Evolutionary conservation across 345 rosid genomes (phyloP).

Genomic region (Dovyalis caffra): DNA sequence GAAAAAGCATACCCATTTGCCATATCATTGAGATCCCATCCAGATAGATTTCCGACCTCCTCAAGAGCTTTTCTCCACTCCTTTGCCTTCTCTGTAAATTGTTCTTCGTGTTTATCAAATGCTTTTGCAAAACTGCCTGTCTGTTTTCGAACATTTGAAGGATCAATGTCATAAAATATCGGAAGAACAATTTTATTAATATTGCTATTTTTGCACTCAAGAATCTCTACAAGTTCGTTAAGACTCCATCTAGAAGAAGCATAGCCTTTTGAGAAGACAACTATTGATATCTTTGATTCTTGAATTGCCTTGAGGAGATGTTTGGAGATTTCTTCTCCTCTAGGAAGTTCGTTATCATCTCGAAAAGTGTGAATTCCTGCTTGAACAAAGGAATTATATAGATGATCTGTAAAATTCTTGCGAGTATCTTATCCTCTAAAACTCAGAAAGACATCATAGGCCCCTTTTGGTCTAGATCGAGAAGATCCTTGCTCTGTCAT

Average conservation of each 20-base stretch:
- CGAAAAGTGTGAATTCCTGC: background rate
- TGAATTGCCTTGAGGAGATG: background rate
- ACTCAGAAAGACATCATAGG: background rate
- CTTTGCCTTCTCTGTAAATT: background rate
- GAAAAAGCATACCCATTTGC: background rate
- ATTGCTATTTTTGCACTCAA: background rate
- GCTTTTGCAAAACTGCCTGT: background rate
- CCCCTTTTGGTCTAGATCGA: background rate
- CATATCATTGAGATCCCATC: background rate
- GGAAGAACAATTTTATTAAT: background rate
- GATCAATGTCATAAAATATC: slow-evolving; percentile 6
- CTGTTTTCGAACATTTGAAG: background rate
- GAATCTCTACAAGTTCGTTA: background rate
- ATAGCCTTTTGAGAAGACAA: background rate
- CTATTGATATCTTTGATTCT: background rate
- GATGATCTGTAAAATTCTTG: background rate
- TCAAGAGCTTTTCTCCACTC: background rate
- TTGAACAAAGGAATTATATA: background rate
- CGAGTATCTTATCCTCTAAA: background rate
- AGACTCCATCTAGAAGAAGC: background rate
- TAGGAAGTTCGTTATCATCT: background rate
- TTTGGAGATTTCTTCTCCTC: background rate
- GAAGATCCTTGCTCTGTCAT: background rate
- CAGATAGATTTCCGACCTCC: background rate
- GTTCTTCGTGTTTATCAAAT: background rate